These are phyloP conservation scores for Phialophora verrucosa DNA, from an alignment of 2,329 filamentous ascomycete species.

Conservation along the genomic window DNA sequence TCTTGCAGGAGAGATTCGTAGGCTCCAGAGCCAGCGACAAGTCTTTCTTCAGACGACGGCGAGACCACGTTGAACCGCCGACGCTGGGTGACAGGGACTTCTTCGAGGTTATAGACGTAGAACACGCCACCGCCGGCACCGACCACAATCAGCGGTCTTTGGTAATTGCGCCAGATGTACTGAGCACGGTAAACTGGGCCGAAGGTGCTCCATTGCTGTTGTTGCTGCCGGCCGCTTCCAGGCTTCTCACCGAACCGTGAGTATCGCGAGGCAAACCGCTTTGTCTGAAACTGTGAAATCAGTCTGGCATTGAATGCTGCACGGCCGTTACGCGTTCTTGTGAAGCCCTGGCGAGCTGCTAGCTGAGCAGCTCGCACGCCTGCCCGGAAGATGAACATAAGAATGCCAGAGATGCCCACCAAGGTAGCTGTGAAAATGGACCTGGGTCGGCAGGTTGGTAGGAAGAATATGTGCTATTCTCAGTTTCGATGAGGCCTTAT, in stretches of 20 bases:
- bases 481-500: background rate
- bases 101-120: constrained; percentile 63
- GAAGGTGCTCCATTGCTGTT: constrained; percentile 35
- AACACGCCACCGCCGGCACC: constrained; percentile 53
- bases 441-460: background rate
- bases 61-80: constrained; percentile 64
- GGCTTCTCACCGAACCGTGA: constrained; percentile 29
- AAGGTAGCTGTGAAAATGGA: background rate
- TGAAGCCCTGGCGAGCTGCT: constrained; percentile 7
- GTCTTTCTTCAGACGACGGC: constrained; percentile 50
- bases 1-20: constrained; percentile 57
- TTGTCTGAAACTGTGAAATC: constrained; percentile 23
- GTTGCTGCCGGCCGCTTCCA: constrained; percentile 10
- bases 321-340: background rate
- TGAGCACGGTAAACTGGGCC: constrained; percentile 36
- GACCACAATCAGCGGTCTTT: constrained; percentile 35
- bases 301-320: constrained; percentile 6
- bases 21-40: constrained; percentile 49
- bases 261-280: constrained; percentile 28
- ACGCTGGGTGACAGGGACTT: constrained; percentile 59
- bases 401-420: background rate
- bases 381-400: constrained; percentile 28
- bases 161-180: constrained; percentile 39
- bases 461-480: background rate
- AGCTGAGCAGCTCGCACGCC: constrained; percentile 23